Evolutionary conservation across 2,329 filamentous ascomycete genomes (phyloP).

Genomic region (Colletotrichum eleusines): DNA sequence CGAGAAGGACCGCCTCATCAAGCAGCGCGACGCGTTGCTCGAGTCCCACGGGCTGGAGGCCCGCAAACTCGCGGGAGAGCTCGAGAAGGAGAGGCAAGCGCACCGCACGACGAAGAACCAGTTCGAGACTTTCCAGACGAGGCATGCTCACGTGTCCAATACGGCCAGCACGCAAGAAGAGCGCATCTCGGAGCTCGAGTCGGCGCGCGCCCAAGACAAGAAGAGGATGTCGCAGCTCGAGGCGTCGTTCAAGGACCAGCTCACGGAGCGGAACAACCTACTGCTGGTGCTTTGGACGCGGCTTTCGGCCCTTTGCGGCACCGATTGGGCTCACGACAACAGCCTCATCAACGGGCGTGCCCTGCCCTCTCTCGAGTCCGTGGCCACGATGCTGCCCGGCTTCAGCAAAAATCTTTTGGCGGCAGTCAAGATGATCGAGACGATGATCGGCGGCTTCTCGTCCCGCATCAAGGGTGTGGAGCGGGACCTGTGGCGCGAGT

Average conservation of each 20-base stretch:
- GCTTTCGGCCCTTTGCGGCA: conserved; percentile 85
- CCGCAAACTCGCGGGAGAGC: conserved; percentile 84
- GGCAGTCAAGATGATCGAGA: conserved; percentile 89
- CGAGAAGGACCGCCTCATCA: conserved; percentile 93
- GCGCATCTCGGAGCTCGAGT: conserved; percentile 87
- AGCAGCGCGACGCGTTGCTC: conserved; percentile 87
- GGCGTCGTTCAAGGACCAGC: conserved; percentile 84
- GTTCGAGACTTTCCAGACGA: conserved; percentile 89
- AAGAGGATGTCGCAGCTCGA: conserved; percentile 82
- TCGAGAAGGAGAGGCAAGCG: conserved; percentile 89
- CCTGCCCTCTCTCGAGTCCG: conserved; percentile 85
- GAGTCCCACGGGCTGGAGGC: conserved; percentile 91
- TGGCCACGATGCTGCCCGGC: conserved; percentile 85
- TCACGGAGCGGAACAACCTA: conserved; percentile 89
- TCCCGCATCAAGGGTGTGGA: conserved; percentile 87
- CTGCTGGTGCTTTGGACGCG: conserved; percentile 92
- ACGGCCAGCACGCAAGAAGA: conserved; percentile 88
- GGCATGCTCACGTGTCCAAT: conserved; percentile 86
- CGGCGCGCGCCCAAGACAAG: conserved; percentile 80
- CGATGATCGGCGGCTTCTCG: conserved; percentile 82
- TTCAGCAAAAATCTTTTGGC: conserved; percentile 92
- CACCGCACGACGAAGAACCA: conserved; percentile 89
- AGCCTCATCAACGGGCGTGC: conserved; percentile 88
- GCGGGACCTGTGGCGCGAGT: conserved; percentile 90
- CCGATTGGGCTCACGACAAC: conserved; percentile 92